These are phyloP conservation scores for Myxozyma vanderwaltii DNA, from an alignment of 805 yeast genomes.

Conservation along the genomic window DNA sequence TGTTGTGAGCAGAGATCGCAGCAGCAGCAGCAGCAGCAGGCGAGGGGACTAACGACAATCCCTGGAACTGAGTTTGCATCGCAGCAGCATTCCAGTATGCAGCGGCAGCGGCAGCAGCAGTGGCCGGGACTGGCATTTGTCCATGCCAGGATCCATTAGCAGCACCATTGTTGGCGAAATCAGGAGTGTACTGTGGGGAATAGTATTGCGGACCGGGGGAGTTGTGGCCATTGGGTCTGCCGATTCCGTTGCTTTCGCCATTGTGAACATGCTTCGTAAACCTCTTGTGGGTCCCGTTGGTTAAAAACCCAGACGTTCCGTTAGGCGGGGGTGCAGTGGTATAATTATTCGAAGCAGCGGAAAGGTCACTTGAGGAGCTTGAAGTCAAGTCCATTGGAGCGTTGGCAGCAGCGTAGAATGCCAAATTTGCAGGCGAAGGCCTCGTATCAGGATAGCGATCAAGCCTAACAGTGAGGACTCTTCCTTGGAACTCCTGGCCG, in stretches of 20 bases:
- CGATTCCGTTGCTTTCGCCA: neutral
- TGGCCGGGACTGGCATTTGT: neutral
- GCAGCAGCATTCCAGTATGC: slow-evolving; percentile 14
- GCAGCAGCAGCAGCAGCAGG: slow-evolving; percentile 6
- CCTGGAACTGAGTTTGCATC: slow-evolving; percentile 18
- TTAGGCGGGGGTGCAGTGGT: neutral
- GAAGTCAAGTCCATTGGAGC: slow-evolving; percentile 7
- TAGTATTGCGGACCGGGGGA: slow-evolving; percentile 4
- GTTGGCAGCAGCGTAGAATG: slow-evolving; percentile 6
- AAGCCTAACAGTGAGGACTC: slow-evolving; percentile 61
- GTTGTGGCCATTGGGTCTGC: slow-evolving; percentile 2
- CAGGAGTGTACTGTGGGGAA: slow-evolving; percentile 6
- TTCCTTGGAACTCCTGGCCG: slow-evolving; percentile 58
- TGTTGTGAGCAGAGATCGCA: slow-evolving; percentile 9
- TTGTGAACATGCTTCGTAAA: neutral
- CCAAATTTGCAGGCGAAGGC: slow-evolving; percentile 5
- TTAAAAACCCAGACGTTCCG: neutral
- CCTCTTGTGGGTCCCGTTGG: neutral
- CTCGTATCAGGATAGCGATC: slow-evolving; percentile 53
- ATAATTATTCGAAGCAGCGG: slow-evolving; percentile 7
- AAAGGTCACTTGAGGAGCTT: slow-evolving; percentile 15
- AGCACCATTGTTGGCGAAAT: neutral
- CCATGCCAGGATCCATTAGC: neutral
- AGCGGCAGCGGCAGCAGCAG: slow-evolving; percentile 7
- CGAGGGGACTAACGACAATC: slow-evolving; percentile 4